Conservation (phyloP, 148 eudicot genomes). For the Rhododendron williamsianum region DNA sequence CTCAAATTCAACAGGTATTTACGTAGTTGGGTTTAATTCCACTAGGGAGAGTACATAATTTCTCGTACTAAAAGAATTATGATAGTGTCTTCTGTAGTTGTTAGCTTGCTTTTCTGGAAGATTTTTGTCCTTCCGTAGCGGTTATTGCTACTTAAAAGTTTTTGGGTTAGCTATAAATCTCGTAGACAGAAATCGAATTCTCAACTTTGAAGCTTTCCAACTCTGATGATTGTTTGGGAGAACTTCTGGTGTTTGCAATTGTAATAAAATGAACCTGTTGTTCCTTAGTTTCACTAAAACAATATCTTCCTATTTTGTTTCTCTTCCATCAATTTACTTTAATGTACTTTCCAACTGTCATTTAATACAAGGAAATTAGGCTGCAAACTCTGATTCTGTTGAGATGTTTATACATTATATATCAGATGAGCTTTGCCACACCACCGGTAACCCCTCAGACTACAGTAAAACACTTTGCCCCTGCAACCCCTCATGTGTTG, state of each 20-base stretch:
- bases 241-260: neutral
- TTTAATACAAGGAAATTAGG: neutral
- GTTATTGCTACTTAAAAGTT: neutral
- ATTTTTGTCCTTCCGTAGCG: neutral
- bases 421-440: constrained; percentile 51
- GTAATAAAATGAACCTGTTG: neutral
- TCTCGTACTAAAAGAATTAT: neutral
- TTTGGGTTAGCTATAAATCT: neutral
- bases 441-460: constrained; percentile 61
- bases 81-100: neutral
- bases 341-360: neutral
- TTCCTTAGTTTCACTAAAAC: neutral
- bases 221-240: neutral
- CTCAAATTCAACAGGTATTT: constrained; percentile 52
- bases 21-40: neutral
- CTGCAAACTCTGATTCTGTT: neutral
- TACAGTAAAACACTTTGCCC: constrained; percentile 63
- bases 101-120: neutral
- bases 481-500: constrained; percentile 55
- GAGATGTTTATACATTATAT: neutral
- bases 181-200: neutral
- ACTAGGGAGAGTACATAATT: neutral
- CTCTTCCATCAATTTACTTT: neutral
- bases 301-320: neutral
- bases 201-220: neutral